phyloP scores from a whole-genome alignment of 495 filamentous ascomycete genomes.

The Glonium stellatum region DNA sequence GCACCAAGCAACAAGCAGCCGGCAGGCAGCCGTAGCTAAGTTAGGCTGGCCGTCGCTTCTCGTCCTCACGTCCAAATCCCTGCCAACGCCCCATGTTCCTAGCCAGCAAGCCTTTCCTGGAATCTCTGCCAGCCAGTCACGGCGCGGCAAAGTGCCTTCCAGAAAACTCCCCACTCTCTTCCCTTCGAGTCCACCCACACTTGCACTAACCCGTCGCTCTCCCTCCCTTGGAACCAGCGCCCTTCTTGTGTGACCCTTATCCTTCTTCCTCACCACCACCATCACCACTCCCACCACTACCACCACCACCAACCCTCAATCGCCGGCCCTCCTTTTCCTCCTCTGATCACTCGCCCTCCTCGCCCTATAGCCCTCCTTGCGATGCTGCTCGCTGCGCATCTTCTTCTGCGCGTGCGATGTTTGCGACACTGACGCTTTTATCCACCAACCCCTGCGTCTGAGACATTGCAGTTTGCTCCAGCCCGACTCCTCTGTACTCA shows the following conservation, averaged over 20 bases:
- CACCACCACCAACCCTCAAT: background rate
- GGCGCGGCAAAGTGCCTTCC: background rate
- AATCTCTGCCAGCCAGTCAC: background rate
- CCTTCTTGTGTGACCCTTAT: background rate
- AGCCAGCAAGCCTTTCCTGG: background rate
- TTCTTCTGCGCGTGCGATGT: constrained; percentile 16
- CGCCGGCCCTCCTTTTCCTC: background rate
- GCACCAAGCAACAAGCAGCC: no score
- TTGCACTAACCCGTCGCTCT: background rate
- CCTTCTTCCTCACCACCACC: background rate
- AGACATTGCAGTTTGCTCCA: background rate
- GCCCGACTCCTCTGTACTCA: background rate
- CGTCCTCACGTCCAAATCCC: no score
- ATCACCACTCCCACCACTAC: background rate
- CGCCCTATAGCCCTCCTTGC: background rate
- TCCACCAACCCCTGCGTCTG: constrained; percentile 5
- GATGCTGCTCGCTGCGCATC: constrained; percentile 14
- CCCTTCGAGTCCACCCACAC: background rate
- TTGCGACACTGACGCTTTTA: constrained; percentile 22
- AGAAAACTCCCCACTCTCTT: background rate
- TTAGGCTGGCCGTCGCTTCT: no score
- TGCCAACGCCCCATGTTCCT: background rate
- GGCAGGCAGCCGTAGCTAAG: no score
- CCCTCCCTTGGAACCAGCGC: background rate
- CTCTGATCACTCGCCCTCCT: background rate